Percentiles rank a stretch among this genome's conserved stretches.
Evolutionary conservation across 345 rosid species (phyloP).

Genomic region (Brassica incana): DNA sequence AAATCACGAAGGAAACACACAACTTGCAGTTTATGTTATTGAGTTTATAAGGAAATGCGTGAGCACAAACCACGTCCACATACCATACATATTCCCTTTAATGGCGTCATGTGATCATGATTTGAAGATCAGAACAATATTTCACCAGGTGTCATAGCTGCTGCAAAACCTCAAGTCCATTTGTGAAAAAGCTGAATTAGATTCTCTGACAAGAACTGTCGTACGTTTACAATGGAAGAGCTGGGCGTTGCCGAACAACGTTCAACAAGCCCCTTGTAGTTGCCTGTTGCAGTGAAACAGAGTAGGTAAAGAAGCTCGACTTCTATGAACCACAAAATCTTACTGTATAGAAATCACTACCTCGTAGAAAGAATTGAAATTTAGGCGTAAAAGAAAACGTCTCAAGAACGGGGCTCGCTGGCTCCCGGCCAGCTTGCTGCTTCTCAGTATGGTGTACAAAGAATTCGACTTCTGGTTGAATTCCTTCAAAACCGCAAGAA

Average conservation of each 20-base stretch:
- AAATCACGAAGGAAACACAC: constrained; percentile 24
- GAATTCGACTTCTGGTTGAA: constrained; percentile 95
- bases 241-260: constrained; percentile 77
- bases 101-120: constrained; percentile 15
- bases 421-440: constrained; percentile 95
- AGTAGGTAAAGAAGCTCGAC: constrained; percentile 1
- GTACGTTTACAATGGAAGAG: constrained; percentile 52
- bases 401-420: constrained; percentile 95
- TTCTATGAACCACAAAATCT: neutral
- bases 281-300: constrained; percentile 51
- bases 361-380: constrained; percentile 92
- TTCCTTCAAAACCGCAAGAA: constrained; percentile 51
- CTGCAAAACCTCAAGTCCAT: constrained; percentile 12
- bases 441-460: constrained; percentile 77
- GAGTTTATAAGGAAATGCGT: constrained; percentile 2
- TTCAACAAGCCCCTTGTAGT: constrained; percentile 84
- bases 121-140: constrained; percentile 13
- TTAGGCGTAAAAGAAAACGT: constrained; percentile 87
- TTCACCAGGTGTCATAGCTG: constrained; percentile 13
- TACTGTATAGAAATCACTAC: constrained; percentile 34
- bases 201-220: neutral
- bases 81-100: neutral
- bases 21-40: constrained; percentile 7
- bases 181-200: constrained; percentile 10
- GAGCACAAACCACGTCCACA: constrained; percentile 14